Base-by-base conservation (phyloP, 768 basidiomycete species). In the Neoboletus brunneissimus region DNA sequence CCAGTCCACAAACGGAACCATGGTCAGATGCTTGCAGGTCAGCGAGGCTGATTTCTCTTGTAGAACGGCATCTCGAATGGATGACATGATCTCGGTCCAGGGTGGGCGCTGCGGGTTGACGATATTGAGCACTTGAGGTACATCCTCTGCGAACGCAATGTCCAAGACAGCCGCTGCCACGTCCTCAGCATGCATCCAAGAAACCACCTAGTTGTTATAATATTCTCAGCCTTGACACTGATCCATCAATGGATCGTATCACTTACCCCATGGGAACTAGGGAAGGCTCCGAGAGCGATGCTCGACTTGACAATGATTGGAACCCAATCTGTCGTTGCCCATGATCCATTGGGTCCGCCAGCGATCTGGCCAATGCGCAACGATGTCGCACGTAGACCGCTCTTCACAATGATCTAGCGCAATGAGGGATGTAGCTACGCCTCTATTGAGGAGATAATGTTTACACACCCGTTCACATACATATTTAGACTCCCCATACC, bases 401-500 rank as follows among this genome's bases (percentile, higher is more conserved):
- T 72, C 43, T 54, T 58, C 3, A 35, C 62, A 7, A 73, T 27
- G 12, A 73, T 55, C 71, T 72, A 32, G 23, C n/a, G 12, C 1
- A 11, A 37, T n/a, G 8, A 22, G 16, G 3, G 8, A 18, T 31
- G 25, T 32, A 16, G 20, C 7, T 29, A 9, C 1, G 12, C n/a
- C 29, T 34, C 34, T 23, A 23, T 4, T 27, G 23, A 40, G 12
- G 12, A 73, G 3, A 55, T 8, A 60, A 48, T 5, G 67, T 13
- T 55, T 22, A 52, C 74, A 1, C 48, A 75, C 70, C 50, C 71
- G 58, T 61, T 77, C 75, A 5, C 70, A 50, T 0, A 77, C 68
- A 52, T 75, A 77, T 63, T 77, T 77, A 18, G 63, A 54, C 25
- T 74, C 74, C 1, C 73, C 72, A 44, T 76, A 76, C 1, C 76